Conservation (phyloP, 2,329 filamentous ascomycete species). For the Alternaria incomplexa region DNA sequence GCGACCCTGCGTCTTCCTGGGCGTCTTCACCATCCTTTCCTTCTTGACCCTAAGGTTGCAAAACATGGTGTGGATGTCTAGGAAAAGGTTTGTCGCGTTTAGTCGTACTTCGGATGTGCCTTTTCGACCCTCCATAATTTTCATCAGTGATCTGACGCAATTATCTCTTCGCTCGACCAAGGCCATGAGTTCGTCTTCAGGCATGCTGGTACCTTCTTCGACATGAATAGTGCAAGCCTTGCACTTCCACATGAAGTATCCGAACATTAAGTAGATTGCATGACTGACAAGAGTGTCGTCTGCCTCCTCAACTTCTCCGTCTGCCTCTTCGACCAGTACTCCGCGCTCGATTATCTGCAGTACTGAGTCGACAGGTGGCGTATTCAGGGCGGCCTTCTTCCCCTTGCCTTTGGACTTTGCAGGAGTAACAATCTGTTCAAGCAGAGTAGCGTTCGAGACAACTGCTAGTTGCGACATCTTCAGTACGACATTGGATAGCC, state of each 20-base stretch:
- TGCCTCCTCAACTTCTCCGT: conserved; percentile 73
- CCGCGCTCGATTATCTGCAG: conserved; percentile 77
- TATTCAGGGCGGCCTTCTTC: conserved; percentile 31
- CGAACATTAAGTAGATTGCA: conserved; percentile 76
- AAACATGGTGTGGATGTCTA: conserved; percentile 84
- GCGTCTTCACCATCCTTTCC: conserved; percentile 31
- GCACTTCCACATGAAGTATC: conserved; percentile 97
- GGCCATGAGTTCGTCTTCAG: conserved; percentile 65
- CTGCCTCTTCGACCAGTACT: conserved; percentile 66
- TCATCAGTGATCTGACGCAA: conserved; percentile 57
- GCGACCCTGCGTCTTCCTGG: conserved; percentile 38
- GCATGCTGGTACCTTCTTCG: conserved; percentile 53
- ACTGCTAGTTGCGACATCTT: conserved; percentile 82
- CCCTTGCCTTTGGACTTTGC: conserved; percentile 46
- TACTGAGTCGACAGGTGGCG: conserved; percentile 70
- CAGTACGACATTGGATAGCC: conserved; percentile 74
- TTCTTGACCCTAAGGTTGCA: conserved; percentile 68
- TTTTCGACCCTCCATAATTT: conserved; percentile 58
- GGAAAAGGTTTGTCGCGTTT: conserved; percentile 74
- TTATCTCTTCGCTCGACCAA: conserved; percentile 59
- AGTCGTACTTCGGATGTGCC: conserved; percentile 80
- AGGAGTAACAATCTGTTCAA: conserved; percentile 66
- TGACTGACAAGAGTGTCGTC: conserved; percentile 81
- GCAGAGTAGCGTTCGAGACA: conserved; percentile 74
- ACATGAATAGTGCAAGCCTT: conserved; percentile 55